A percentile compares a stretch with the other conserved stretches of the same genome.
Conservation (phyloP, 2,329 filamentous ascomycete genomes). For the Penicillium sp. region DNA sequence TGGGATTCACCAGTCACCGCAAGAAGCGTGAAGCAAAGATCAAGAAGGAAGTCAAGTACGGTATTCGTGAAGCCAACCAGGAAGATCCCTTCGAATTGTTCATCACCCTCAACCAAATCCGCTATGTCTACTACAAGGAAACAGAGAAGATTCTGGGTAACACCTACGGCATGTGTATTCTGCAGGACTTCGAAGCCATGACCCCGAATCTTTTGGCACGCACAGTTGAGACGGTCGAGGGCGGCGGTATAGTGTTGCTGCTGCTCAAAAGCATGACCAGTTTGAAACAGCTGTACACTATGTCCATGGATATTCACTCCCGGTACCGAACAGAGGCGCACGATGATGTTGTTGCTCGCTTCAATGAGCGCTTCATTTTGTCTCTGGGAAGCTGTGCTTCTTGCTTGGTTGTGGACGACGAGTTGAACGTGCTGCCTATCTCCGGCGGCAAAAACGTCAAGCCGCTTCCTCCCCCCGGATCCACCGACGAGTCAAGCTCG, state of each 20-base stretch:
- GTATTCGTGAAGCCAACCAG: constrained; percentile 85
- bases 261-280: constrained; percentile 95
- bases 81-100: constrained; percentile 98
- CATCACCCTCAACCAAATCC: constrained; percentile 92
- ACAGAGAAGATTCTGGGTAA: constrained; percentile 98
- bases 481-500: constrained; percentile 70
- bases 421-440: constrained; percentile 94
- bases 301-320: constrained; percentile 97
- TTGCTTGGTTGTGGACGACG: constrained; percentile 94
- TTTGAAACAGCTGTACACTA: constrained; percentile 92
- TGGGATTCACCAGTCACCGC: constrained; percentile 92
- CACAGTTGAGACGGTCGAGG: constrained; percentile 96
- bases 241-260: constrained; percentile 85
- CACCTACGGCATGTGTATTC: constrained; percentile 96
- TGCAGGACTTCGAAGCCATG: constrained; percentile 96
- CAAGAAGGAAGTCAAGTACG: constrained; percentile 95
- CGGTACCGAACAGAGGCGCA: constrained; percentile 96
- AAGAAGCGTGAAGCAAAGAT: constrained; percentile 99
- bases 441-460: constrained; percentile 91
- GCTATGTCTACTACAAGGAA: constrained; percentile 99
- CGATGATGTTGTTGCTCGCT: constrained; percentile 88
- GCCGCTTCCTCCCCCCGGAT: constrained; percentile 72
- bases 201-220: constrained; percentile 95
- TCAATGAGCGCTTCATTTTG: constrained; percentile 96
- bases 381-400: constrained; percentile 93